A percentile compares a stretch with the other conserved stretches of the same genome.
These are phyloP conservation scores for Chimonanthus salicifolius DNA, from an alignment of 164 flowering plant genomes.

Conservation along the genomic window DNA sequence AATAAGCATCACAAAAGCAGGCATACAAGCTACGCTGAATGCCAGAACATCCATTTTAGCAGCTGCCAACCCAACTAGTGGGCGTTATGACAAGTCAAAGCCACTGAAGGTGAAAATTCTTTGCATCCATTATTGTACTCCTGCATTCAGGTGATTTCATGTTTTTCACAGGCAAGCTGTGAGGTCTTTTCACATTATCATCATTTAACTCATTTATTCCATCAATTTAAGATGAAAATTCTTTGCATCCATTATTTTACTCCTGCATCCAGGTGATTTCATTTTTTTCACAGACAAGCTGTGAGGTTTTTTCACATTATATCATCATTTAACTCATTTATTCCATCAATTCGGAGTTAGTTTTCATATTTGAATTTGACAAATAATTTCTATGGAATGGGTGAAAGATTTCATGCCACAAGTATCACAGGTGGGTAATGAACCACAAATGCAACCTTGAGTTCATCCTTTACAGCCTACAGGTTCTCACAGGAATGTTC, in stretches of 20 bases:
- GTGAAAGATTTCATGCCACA: neutral
- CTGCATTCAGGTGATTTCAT: neutral
- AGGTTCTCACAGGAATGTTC: neutral
- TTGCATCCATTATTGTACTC: neutral
- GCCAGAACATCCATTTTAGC: slow-evolving; percentile 95
- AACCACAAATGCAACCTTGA: neutral
- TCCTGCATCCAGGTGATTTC: neutral
- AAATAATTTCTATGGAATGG: neutral
- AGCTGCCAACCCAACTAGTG: slow-evolving; percentile 96
- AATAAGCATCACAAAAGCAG: slow-evolving; percentile 96
- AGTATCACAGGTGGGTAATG: neutral
- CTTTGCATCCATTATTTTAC: neutral
- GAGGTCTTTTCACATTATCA: neutral
- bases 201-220: too few relatives aligned
- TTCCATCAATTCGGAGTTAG: too few relatives aligned
- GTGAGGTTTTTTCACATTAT: neutral
- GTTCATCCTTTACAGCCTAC: neutral
- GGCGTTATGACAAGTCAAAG: slow-evolving; percentile 91
- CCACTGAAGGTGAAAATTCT: slow-evolving; percentile 65
- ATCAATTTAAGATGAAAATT: neutral
- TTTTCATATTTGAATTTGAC: too few relatives aligned
- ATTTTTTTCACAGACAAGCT: neutral
- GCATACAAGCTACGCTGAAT: slow-evolving; percentile 93
- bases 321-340: too few relatives aligned
- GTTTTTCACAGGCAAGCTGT: neutral